Percentiles rank a stretch among this genome's conserved stretches.
These are phyloP conservation scores for Ceratocystis ficicola DNA, from an alignment of 2,329 filamentous ascomycete genomes.

Conservation along the genomic window DNA sequence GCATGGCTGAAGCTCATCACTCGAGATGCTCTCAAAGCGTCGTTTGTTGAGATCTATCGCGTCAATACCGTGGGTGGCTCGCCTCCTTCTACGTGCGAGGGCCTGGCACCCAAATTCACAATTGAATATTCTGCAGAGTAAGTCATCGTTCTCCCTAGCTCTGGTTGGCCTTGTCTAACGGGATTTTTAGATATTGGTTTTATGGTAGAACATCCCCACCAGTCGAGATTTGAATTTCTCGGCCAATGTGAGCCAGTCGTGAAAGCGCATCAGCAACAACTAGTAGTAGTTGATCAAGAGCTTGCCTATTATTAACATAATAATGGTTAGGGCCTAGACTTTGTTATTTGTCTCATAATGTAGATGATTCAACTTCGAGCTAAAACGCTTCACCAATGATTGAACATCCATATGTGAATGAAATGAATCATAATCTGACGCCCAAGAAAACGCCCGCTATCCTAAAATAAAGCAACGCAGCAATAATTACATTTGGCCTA, in stretches of 20 bases:
- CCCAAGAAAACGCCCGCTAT: conserved; percentile 15
- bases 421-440: conserved; percentile 6
- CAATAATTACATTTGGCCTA: conserved; percentile 5
- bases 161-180: conserved; percentile 17
- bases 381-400: neutral
- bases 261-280: neutral
- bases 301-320: neutral
- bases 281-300: neutral
- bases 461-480: conserved; percentile 11
- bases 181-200: conserved; percentile 32
- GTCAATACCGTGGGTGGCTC: conserved; percentile 73
- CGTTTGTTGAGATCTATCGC: conserved; percentile 66
- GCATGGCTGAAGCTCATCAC: conserved; percentile 64
- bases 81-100: conserved; percentile 60
- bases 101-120: conserved; percentile 49
- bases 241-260: too few species aligned
- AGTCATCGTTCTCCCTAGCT: conserved; percentile 32
- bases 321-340: neutral
- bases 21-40: conserved; percentile 40
- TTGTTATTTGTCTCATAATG: neutral
- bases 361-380: neutral
- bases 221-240: neutral
- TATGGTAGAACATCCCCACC: conserved; percentile 9
- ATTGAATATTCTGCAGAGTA: conserved; percentile 78
- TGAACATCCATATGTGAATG: neutral